Base-by-base conservation (phyloP, 1,139 yeast species). In the Candida frijolesensis region DNA sequence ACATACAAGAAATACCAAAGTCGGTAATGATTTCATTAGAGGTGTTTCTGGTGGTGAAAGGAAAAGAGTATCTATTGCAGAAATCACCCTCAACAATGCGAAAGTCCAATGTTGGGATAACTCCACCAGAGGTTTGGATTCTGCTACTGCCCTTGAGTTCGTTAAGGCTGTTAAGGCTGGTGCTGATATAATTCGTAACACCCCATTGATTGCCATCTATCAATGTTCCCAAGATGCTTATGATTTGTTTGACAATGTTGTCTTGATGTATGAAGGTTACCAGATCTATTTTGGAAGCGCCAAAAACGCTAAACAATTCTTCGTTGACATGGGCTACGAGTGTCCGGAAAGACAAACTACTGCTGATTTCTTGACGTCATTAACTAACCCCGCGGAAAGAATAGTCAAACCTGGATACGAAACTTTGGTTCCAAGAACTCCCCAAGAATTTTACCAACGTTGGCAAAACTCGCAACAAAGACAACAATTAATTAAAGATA, bases 151-250 rank as follows among this genome's bases (percentile, higher is more conserved):
- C 2, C 71, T 87, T 52, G 96, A 89, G 66, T 89, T 87, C 59
- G 77, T 84, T 51, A 77, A 82, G 60, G 85, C 92, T 22, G 71
- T 89, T 59, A 83, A 85, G 60, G 78, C 84, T 5, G 74, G 82
- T 33, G 86, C 95, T 2, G 72, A 79, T 35, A 68, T 87, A 48
- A 69, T 82, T 49, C 77, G 79, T 19, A 74, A 82, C 15, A 78
- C 92, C 19, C 82, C 90, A 2, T 70, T 87, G 46, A 86, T 89
- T 54, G 89, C 96, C 18, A 84, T 89, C 52, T 89, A 89, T 67
- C 96, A 89, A 70, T 89, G 94, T 59, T 84, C 92, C 15, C 91
- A 89, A 68, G 87, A 82, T 60, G 87, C 90, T 54, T 89, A 87
- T 48, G 68, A 68, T 51, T 68, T 84, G 53, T 89, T 89, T 62